Conservation (phyloP, 257 asterid species). For the Solanum virginianum region DNA sequence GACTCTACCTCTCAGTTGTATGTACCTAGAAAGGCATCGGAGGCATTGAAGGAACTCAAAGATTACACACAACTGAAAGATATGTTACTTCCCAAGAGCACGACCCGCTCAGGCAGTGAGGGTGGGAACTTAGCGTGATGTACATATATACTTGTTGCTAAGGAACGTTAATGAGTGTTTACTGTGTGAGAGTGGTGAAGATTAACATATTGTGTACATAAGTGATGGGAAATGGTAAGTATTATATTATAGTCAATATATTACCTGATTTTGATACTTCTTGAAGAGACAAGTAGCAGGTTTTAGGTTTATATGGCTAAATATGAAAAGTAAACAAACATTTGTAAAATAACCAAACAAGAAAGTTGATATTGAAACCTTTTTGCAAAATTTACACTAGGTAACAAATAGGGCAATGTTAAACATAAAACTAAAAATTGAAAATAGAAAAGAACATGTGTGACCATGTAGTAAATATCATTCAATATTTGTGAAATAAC, state of each 20-base stretch:
- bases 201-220: background rate
- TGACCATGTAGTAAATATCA: background rate
- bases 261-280: background rate
- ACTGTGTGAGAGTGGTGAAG: background rate
- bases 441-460: background rate
- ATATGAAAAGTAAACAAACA: background rate
- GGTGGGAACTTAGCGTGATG: constrained; percentile 7
- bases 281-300: background rate
- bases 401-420: background rate
- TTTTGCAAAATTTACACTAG: background rate
- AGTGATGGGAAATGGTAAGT: background rate
- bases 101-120: constrained; percentile 9
- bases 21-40: constrained; percentile 58
- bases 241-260: background rate
- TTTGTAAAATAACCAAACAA: background rate
- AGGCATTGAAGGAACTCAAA: constrained; percentile 85
- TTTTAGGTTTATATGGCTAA: background rate
- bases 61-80: constrained; percentile 59
- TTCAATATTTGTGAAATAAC: background rate
- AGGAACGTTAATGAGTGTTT: background rate
- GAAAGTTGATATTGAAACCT: background rate
- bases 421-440: background rate
- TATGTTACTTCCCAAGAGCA: constrained; percentile 58
- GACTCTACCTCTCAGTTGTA: constrained; percentile 46
- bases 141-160: background rate